phyloP scores from a whole-genome alignment of 2,329 filamentous ascomycete species.

The Nothophaeocryptopus gaeumannii region DNA sequence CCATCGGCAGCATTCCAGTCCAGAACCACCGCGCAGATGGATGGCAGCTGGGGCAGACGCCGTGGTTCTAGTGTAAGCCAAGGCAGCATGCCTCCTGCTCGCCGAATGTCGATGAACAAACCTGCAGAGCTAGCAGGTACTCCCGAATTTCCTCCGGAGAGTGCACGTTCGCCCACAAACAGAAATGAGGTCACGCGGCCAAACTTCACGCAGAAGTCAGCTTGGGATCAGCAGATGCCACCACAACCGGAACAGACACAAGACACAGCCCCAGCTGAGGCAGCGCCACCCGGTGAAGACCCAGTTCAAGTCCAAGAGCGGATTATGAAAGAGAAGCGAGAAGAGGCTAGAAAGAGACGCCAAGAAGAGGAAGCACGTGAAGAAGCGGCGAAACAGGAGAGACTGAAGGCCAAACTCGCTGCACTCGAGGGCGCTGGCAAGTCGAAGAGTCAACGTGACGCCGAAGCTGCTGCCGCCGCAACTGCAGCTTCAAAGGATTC shows the following conservation, averaged over 20 bases:
- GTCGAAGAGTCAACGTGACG: conserved; percentile 35
- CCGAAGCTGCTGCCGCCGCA: conserved; percentile 31
- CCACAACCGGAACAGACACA: conserved; percentile 18
- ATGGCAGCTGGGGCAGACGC: conserved; percentile 62
- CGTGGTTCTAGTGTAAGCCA: conserved; percentile 89
- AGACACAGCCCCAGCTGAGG: conserved; percentile 9
- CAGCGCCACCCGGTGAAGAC: conserved; percentile 49
- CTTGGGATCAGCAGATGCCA: conserved; percentile 36
- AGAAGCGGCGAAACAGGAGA: conserved; percentile 31
- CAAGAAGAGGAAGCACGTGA: conserved; percentile 31
- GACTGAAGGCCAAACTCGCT: conserved; percentile 36
- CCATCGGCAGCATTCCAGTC: conserved; percentile 86
- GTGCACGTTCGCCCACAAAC: conserved; percentile 15
- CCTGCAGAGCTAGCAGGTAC: conserved; percentile 38
- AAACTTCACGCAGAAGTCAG: conserved; percentile 30
- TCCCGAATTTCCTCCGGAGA: conserved; percentile 11
- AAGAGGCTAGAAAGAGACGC: conserved; percentile 29
- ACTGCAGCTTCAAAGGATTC: conserved; percentile 16
- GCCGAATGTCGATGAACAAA: conserved; percentile 57
- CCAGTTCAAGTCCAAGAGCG: conserved; percentile 63
- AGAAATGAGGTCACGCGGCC: conserved; percentile 21
- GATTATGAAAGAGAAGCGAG: conserved; percentile 42
- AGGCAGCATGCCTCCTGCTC: conserved; percentile 68
- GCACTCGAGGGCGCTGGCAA: conserved; percentile 32
- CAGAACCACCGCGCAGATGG: conserved; percentile 63